phyloP scores from a whole-genome alignment of 176 grass and related monocot species.

The Zea luxurians region DNA sequence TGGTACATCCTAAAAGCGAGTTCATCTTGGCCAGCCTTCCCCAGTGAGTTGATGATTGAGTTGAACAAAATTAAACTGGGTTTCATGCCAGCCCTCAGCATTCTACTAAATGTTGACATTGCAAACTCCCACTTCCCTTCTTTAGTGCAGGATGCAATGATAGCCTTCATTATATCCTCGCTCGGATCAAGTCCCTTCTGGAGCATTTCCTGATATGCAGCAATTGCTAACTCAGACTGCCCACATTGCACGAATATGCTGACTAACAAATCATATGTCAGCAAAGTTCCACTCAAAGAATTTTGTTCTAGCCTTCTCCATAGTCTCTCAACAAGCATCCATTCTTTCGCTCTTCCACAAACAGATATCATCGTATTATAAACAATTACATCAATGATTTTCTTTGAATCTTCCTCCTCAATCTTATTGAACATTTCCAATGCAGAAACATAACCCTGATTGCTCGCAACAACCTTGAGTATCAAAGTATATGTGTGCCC shows the following conservation, averaged over 20 bases:
- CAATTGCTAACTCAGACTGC: constrained; percentile 66
- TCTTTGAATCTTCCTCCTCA: constrained; percentile 48
- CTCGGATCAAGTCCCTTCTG: constrained; percentile 53
- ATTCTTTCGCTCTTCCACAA: constrained; percentile 73
- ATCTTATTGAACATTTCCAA: constrained; percentile 62
- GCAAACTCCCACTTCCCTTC: constrained; percentile 83
- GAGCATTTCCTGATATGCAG: constrained; percentile 82
- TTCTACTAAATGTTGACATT: constrained; percentile 57
- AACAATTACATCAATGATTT: constrained; percentile 64
- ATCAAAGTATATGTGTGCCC: constrained; percentile 78
- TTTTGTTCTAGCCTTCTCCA: constrained; percentile 67
- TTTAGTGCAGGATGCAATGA: constrained; percentile 80
- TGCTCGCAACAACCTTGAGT: constrained; percentile 63
- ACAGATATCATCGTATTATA: constrained; percentile 92
- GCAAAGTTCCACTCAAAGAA: constrained; percentile 55
- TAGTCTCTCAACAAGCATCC: constrained; percentile 62
- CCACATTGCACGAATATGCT: constrained; percentile 90
- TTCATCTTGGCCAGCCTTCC: constrained; percentile 71
- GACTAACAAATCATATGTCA: constrained; percentile 80
- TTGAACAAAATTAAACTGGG: constrained; percentile 79
- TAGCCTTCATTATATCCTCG: constrained; percentile 81
- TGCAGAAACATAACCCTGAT: constrained; percentile 48
- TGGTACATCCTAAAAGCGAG: constrained; percentile 85
- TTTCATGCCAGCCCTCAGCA: constrained; percentile 73
- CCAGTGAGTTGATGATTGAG: constrained; percentile 83